Conservation (phyloP, 495 filamentous ascomycete genomes). For the Ascodesmis nigricans region DNA sequence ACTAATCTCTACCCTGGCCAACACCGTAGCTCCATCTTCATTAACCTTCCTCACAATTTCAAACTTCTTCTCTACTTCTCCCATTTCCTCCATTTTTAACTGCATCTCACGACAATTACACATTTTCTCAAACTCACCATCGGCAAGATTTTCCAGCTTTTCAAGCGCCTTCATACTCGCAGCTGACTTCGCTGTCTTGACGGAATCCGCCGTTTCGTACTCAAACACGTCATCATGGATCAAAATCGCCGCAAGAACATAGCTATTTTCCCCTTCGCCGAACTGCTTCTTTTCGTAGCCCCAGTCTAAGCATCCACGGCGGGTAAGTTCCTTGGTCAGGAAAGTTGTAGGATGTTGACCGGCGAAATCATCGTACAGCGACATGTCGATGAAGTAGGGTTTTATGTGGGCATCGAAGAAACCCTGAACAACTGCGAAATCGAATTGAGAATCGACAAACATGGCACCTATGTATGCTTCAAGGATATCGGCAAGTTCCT, state of each 20-base stretch:
- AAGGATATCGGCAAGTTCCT: slow-evolving; percentile 69
- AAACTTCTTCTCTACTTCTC: no score
- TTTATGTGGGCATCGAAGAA: slow-evolving; percentile 57
- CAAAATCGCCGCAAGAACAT: slow-evolving; percentile 49
- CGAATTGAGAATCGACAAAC: slow-evolving; percentile 75
- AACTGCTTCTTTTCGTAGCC: slow-evolving; percentile 23
- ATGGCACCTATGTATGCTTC: slow-evolving; percentile 79
- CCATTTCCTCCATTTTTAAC: no score
- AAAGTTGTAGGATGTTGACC: slow-evolving; percentile 57
- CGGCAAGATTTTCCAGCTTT: not conserved
- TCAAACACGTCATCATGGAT: slow-evolving; percentile 50
- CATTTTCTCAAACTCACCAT: not conserved
- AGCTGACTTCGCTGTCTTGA: slow-evolving; percentile 32
- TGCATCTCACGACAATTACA: no score
- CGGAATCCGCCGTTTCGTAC: slow-evolving; percentile 36
- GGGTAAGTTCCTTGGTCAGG: slow-evolving; percentile 25
- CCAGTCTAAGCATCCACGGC: slow-evolving; percentile 30
- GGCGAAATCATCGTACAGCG: slow-evolving; percentile 42
- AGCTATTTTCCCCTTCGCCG: slow-evolving; percentile 25
- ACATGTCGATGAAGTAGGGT: slow-evolving; percentile 72
- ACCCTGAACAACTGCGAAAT: slow-evolving; percentile 44
- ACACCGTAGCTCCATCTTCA: no score
- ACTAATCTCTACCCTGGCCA: no score
- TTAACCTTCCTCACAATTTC: no score
- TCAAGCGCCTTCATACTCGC: not conserved